phyloP scores from a whole-genome alignment of 2,329 filamentous ascomycete species.

The Paecilomyces sp. region DNA sequence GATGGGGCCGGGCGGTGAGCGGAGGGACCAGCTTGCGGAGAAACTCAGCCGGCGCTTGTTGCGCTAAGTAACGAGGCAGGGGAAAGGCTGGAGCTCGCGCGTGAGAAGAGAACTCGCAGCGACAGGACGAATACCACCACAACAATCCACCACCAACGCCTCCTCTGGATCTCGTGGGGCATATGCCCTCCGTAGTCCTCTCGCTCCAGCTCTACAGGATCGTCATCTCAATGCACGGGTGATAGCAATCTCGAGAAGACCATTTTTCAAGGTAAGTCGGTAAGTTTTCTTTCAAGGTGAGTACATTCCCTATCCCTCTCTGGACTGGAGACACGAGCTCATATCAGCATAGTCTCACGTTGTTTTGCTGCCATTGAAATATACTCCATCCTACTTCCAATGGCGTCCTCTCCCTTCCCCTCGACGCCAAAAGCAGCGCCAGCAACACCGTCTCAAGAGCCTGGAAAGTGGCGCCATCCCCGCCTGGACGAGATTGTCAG shows the following conservation, averaged over 20 bases:
- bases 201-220: not conserved
- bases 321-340: not conserved
- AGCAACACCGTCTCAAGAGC: conserved; percentile 27
- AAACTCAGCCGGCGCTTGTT: not conserved
- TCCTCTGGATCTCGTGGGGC: not conserved
- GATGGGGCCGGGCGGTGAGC: not conserved
- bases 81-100: not conserved
- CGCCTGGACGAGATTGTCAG: conserved; percentile 78
- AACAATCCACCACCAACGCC: not conserved
- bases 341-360: not conserved
- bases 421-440: conserved; percentile 34
- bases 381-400: conserved; percentile 11
- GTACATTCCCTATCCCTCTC: not conserved
- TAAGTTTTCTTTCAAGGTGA: conserved; percentile 9
- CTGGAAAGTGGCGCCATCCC: conserved; percentile 87
- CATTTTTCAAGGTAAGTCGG: conserved; percentile 10
- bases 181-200: not conserved
- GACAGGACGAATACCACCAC: not conserved
- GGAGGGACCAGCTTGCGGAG: not conserved
- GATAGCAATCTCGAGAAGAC: not conserved
- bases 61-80: not conserved
- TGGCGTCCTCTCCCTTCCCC: conserved; percentile 30
- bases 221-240: not conserved
- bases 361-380: not conserved
- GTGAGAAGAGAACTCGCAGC: not conserved